Conservation (phyloP, 2,329 filamentous ascomycete species). For the Mycosphaerella sp. region DNA sequence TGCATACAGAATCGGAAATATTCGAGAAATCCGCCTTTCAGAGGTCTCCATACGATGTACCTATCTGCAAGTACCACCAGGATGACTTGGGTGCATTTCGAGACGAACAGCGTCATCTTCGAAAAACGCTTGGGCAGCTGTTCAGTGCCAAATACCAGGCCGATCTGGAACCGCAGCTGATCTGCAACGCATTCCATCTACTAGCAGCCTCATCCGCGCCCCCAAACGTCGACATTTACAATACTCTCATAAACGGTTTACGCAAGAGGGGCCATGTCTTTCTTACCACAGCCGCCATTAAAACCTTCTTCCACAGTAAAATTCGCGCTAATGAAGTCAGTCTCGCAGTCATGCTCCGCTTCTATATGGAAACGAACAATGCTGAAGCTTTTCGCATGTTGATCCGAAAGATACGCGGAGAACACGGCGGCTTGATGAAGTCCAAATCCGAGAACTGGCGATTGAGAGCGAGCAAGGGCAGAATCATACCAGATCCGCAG, state of each 20-base stretch:
- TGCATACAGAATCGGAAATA: background rate
- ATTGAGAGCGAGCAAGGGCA: constrained; percentile 29
- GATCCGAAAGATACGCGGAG: constrained; percentile 41
- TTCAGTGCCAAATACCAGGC: constrained; percentile 16
- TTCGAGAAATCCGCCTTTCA: background rate
- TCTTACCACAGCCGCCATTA: constrained; percentile 32
- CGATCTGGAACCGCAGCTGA: constrained; percentile 17
- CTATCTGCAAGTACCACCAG: constrained; percentile 33
- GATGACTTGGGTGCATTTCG: constrained; percentile 36
- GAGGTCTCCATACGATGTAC: constrained; percentile 12
- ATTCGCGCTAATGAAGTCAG: constrained; percentile 45
- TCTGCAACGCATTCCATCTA: constrained; percentile 53
- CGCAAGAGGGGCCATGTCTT: constrained; percentile 29
- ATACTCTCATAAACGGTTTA: constrained; percentile 64
- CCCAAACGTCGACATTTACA: constrained; percentile 64
- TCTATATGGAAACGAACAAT: constrained; percentile 35
- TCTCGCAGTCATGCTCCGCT: constrained; percentile 37
- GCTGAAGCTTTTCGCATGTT: constrained; percentile 35
- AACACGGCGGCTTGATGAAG: constrained; percentile 32
- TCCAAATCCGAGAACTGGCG: constrained; percentile 23
- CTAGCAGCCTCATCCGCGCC: constrained; percentile 55
- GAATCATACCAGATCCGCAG: constrained; percentile 14
- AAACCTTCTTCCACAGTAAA: constrained; percentile 31
- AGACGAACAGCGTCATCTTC: constrained; percentile 24
- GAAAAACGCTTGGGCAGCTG: constrained; percentile 21